Evolutionary conservation across 495 filamentous ascomycete genomes (phyloP).

Genomic region (Neurospora tetraspora): DNA sequence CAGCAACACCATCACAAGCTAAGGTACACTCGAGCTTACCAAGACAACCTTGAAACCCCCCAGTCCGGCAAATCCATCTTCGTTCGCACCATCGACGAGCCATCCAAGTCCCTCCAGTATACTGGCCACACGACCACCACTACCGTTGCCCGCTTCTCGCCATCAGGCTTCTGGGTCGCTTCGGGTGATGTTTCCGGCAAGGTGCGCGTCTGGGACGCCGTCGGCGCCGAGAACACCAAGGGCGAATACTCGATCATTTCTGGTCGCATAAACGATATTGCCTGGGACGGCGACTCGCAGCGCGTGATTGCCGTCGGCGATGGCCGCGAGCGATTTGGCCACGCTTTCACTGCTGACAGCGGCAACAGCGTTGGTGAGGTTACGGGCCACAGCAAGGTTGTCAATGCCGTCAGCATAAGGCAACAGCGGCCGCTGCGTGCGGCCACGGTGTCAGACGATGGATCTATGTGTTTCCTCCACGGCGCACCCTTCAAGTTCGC

Average conservation of each 20-base stretch:
- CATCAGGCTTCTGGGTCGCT: slow-evolving; percentile 92
- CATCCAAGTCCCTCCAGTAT: slow-evolving; percentile 74
- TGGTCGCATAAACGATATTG: slow-evolving; percentile 88
- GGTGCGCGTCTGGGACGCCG: slow-evolving; percentile 81
- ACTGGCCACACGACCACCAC: slow-evolving; percentile 77
- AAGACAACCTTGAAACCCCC: not conserved
- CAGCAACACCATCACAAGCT: not conserved
- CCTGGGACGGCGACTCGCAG: slow-evolving; percentile 96
- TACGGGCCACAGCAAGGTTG: slow-evolving; percentile 74
- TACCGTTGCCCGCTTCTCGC: slow-evolving; percentile 89
- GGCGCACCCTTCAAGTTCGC: slow-evolving; percentile 94
- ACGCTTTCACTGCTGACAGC: slow-evolving; percentile 89
- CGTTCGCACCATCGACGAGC: slow-evolving; percentile 83
- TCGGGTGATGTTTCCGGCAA: slow-evolving; percentile 78
- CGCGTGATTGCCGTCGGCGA: slow-evolving; percentile 93
- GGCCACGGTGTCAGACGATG: slow-evolving; percentile 84
- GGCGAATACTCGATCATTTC: slow-evolving; percentile 92
- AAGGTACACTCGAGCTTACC: not conserved
- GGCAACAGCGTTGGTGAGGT: slow-evolving; percentile 95
- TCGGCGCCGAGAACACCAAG: slow-evolving; percentile 56
- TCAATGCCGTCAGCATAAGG: slow-evolving; percentile 85
- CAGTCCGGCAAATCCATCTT: slow-evolving; percentile 96
- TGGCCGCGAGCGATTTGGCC: slow-evolving; percentile 86
- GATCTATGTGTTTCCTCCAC: slow-evolving; percentile 80
- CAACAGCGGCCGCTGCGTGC: slow-evolving; percentile 84